A percentile compares a stretch with the other conserved stretches of the same genome.
Evolutionary conservation across 768 basidiomycete genomes (phyloP).

Genomic region (Mycena epipterygia): DNA sequence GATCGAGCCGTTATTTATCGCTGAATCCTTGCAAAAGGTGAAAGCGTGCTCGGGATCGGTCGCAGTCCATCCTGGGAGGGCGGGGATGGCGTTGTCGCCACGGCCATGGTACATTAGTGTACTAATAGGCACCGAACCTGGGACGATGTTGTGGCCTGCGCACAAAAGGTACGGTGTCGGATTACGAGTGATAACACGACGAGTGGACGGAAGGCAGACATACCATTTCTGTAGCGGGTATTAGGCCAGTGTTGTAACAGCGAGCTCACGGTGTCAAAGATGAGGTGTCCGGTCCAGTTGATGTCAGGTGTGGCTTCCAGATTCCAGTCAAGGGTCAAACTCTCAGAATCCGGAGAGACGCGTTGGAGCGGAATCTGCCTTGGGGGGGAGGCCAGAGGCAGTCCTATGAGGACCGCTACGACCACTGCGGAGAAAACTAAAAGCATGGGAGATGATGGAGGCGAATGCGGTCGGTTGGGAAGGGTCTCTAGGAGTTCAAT

Average conservation of each 20-base stretch:
- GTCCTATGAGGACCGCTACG: too few relatives aligned
- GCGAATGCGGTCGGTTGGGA: too few relatives aligned
- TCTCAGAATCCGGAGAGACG: too few relatives aligned
- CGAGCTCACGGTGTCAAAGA: constrained; percentile 35
- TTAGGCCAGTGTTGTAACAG: constrained; percentile 55
- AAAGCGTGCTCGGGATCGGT: constrained; percentile 43
- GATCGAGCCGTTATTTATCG: background rate
- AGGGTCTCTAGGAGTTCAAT: too few relatives aligned
- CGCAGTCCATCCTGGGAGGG: constrained; percentile 36
- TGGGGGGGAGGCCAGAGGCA: too few relatives aligned
- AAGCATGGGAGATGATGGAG: too few relatives aligned
- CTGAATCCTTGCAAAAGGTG: constrained; percentile 48
- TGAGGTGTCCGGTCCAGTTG: constrained; percentile 42
- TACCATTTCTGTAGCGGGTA: constrained; percentile 53
- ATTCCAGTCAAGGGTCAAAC: too few relatives aligned
- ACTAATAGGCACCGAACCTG: constrained; percentile 33
- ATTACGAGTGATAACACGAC: background rate
- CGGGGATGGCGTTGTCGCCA: constrained; percentile 23
- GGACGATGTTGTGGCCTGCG: constrained; percentile 40
- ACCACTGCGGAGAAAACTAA: too few relatives aligned
- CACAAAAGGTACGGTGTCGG: constrained; percentile 17
- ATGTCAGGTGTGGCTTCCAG: constrained; percentile 4
- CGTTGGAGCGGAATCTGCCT: too few relatives aligned
- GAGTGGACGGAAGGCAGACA: background rate
- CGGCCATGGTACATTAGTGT: constrained; percentile 41